These are phyloP conservation scores for Blastocystis sp. DNA, from an alignment of 352 stramenopile species.

Conservation along the genomic window DNA sequence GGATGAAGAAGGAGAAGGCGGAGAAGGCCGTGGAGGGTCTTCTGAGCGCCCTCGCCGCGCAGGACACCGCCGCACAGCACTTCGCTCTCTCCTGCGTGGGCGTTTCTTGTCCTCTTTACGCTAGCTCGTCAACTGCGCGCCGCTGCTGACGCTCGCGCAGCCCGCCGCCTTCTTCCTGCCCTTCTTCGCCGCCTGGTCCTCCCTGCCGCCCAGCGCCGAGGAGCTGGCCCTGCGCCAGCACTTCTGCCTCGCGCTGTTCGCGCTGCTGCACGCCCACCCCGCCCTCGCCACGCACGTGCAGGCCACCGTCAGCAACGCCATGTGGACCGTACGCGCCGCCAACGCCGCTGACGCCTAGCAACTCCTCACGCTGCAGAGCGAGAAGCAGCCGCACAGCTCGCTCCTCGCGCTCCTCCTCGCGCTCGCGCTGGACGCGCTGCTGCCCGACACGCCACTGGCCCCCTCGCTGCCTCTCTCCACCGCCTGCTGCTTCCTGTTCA, in stretches of 20 bases:
- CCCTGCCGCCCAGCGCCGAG: not conserved
- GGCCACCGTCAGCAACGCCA: not conserved
- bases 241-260: conserved; percentile 11
- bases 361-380: not conserved
- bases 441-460: not conserved
- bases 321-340: not conserved
- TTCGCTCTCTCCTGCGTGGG: not conserved
- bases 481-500: not conserved
- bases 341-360: not conserved
- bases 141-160: not conserved
- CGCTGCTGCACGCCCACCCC: not conserved
- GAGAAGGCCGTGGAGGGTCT: not conserved
- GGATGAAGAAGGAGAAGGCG: not conserved
- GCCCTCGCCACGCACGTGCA: not conserved
- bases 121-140: not conserved
- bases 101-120: not conserved
- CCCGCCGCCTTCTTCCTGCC: not conserved
- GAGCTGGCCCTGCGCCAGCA: not conserved
- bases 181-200: not conserved
- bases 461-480: not conserved
- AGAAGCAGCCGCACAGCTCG: not conserved
- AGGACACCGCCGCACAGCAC: not conserved
- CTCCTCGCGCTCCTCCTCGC: not conserved
- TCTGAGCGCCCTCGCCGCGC: not conserved
- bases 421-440: not conserved